These are phyloP conservation scores for Brachypodium distachyon DNA, from an alignment of 202 grass and related monocot genomes.

Conservation along the genomic window DNA sequence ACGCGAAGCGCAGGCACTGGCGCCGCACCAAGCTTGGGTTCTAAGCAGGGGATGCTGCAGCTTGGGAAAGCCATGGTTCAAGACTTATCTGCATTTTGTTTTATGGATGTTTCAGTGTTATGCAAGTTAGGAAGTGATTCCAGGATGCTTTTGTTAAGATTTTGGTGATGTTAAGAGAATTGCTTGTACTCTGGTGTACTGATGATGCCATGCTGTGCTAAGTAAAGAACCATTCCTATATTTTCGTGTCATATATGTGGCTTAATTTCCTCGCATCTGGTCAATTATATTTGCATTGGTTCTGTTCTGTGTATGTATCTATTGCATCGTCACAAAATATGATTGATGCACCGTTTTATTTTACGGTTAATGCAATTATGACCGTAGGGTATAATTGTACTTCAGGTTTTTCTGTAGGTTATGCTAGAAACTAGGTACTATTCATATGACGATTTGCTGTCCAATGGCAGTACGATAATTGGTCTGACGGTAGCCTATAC, in stretches of 20 bases:
- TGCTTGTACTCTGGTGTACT: conserved; percentile 5
- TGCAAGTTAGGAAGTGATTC: conserved; percentile 36
- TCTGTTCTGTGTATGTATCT: not conserved
- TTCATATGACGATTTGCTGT: too few relatives aligned
- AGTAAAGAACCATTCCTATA: conserved; percentile 10
- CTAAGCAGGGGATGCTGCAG: conserved; percentile 24
- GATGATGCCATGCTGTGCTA: conserved; percentile 12
- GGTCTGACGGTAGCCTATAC: too few relatives aligned
- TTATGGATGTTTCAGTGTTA: conserved; percentile 5
- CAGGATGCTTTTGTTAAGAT: conserved; percentile 17
- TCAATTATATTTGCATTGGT: not conserved
- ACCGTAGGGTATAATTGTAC: too few relatives aligned
- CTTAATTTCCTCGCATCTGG: not conserved
- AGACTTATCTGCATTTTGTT: conserved; percentile 20
- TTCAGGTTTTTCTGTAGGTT: not conserved
- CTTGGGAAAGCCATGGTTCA: not conserved
- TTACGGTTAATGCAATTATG: too few relatives aligned
- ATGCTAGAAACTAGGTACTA: too few relatives aligned
- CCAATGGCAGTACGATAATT: too few relatives aligned
- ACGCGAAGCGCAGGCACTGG: conserved; percentile 96
- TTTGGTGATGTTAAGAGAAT: conserved; percentile 1
- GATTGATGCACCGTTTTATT: too few relatives aligned
- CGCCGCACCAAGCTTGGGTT: conserved; percentile 96
- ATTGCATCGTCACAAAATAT: not conserved
- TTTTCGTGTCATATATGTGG: not conserved